Percentiles rank a stretch among this genome's conserved stretches.
Conservation (phyloP, 257 asterid species). For the Coffea eugenioides region DNA sequence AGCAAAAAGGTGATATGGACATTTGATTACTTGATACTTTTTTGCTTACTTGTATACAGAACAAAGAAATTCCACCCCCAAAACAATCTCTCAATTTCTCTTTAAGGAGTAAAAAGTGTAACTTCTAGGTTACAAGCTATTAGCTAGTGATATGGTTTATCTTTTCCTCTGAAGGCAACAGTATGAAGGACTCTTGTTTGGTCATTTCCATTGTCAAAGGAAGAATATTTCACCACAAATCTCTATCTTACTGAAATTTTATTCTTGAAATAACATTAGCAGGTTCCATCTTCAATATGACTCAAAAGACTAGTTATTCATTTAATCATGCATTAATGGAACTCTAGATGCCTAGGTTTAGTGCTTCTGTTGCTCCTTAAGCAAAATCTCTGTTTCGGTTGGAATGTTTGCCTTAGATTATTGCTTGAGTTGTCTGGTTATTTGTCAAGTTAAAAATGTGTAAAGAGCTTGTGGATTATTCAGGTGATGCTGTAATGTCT, state of each 20-base stretch:
- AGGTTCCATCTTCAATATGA: not conserved
- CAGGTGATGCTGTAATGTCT: not conserved
- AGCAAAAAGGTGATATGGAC: too few species aligned
- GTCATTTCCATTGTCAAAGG: not conserved
- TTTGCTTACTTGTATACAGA: too few species aligned
- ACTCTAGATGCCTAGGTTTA: too few species aligned
- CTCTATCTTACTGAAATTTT: not conserved
- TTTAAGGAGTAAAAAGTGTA: too few species aligned
- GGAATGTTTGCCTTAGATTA: not conserved
- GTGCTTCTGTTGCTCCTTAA: not conserved
- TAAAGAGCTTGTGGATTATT: not conserved
- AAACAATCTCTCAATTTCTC: too few species aligned
- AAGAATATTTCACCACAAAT: not conserved
- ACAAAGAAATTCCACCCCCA: too few species aligned
- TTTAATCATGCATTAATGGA: not conserved
- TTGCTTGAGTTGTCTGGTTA: not conserved
- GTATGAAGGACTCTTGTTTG: not conserved
- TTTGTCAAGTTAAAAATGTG: not conserved
- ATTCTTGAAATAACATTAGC: not conserved
- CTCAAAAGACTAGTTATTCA: not conserved
- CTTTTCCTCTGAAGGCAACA: not conserved
- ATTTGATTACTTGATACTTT: too few species aligned
- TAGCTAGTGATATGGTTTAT: too few species aligned
- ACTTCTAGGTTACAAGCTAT: too few species aligned
- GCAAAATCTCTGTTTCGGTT: not conserved